Percentiles rank a stretch among this genome's conserved stretches.
phyloP scores from a whole-genome alignment of 345 rosid genomes.

The Eucalyptus albens region DNA sequence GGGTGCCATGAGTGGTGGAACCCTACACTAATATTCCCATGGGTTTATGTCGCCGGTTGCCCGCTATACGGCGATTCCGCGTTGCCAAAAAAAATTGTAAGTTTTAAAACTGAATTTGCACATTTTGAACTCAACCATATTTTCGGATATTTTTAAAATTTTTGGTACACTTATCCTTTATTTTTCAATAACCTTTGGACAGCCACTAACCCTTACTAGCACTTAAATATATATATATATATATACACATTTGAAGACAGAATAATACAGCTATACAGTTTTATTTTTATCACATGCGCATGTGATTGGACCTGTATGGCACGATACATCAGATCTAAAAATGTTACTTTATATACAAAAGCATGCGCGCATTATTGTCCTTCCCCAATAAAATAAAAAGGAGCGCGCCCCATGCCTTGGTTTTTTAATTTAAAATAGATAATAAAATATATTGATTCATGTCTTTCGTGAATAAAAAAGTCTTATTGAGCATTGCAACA shows the following conservation, averaged over 20 bases:
- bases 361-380: neutral
- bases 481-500: neutral
- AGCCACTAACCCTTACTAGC: too few relatives aligned
- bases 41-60: too few relatives aligned
- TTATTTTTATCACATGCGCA: neutral
- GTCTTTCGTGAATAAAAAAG: neutral
- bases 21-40: too few relatives aligned
- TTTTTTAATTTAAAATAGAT: neutral
- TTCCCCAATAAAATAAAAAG: neutral
- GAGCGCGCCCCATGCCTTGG: neutral
- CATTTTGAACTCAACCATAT: too few relatives aligned
- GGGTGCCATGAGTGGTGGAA: too few relatives aligned
- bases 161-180: too few relatives aligned
- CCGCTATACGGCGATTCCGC: rapidly evolving
- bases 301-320: neutral
- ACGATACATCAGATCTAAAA: neutral
- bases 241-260: neutral
- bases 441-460: neutral
- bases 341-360: neutral
- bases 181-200: too few relatives aligned
- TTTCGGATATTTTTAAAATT: too few relatives aligned
- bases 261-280: neutral
- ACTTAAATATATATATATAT: too few relatives aligned
- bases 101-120: too few relatives aligned
- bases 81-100: too few relatives aligned